Evolutionary conservation across 352 stramenopile species (phyloP).

Genomic region (Phytopythium oedochilum): DNA sequence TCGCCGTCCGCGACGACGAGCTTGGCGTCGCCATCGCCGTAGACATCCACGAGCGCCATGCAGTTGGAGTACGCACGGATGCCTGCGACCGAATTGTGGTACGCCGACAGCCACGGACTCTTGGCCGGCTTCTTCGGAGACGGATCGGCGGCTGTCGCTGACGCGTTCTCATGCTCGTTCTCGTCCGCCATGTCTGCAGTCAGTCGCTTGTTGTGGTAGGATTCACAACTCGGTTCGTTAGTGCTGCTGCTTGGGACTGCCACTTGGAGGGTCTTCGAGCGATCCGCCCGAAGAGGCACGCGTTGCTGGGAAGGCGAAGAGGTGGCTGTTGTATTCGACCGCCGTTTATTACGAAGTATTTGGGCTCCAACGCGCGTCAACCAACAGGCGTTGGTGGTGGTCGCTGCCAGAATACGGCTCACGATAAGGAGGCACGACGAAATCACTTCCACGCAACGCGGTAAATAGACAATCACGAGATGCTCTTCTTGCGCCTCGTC

Average conservation of each 20-base stretch:
- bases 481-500: slow-evolving; percentile 24
- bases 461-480: slow-evolving; percentile 23
- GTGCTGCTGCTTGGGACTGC: not conserved
- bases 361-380: no score
- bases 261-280: not conserved
- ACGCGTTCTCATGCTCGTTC: slow-evolving; percentile 16
- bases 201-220: not conserved
- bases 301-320: not conserved
- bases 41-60: slow-evolving; percentile 77
- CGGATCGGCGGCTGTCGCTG: slow-evolving; percentile 5
- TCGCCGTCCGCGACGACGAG: slow-evolving; percentile 78
- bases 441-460: not conserved
- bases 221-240: not conserved
- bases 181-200: slow-evolving; percentile 11
- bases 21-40: slow-evolving; percentile 80
- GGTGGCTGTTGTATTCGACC: not conserved
- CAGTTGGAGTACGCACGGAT: slow-evolving; percentile 80
- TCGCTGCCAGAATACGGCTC: not conserved
- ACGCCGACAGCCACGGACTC: slow-evolving; percentile 83
- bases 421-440: not conserved
- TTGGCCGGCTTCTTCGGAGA: slow-evolving; percentile 20
- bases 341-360: not conserved
- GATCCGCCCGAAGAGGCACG: not conserved
- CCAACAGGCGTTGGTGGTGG: not conserved
- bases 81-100: slow-evolving; percentile 87